Conservation (phyloP, 164 flowering plant species). For the Sextonia rubra region DNA sequence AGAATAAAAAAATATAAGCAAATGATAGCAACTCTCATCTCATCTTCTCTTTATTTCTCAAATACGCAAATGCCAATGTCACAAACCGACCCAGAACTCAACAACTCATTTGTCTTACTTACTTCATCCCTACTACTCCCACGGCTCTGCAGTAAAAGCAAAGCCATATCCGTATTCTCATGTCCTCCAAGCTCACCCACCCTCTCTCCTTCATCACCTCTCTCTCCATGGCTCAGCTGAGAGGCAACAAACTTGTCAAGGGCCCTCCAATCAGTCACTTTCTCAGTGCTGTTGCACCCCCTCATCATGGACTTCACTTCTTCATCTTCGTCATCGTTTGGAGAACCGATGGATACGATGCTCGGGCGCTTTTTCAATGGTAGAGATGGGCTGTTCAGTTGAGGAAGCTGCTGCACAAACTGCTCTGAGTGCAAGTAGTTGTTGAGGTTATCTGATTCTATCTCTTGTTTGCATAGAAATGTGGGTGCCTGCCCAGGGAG, state of each 20-base stretch:
- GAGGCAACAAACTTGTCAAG: constrained; percentile 95
- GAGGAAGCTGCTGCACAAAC: constrained; percentile 66
- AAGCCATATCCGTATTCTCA: constrained; percentile 38
- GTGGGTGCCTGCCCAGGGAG: not conserved
- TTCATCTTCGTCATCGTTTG: constrained; percentile 24
- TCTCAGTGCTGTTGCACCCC: constrained; percentile 21
- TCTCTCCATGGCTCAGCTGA: constrained; percentile 76
- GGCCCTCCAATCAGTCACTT: constrained; percentile 86
- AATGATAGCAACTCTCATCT: not conserved
- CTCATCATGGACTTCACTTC: not conserved
- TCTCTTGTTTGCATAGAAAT: not conserved
- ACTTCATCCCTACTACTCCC: constrained; percentile 15
- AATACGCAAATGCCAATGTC: constrained; percentile 74
- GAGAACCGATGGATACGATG: constrained; percentile 35
- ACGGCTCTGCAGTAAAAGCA: constrained; percentile 36
- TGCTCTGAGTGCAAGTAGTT: constrained; percentile 34
- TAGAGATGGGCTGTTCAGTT: constrained; percentile 80
- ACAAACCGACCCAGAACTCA: constrained; percentile 33
- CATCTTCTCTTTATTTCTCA: constrained; percentile 33
- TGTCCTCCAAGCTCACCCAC: constrained; percentile 27
- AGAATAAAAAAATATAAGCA: not conserved
- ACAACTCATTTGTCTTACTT: constrained; percentile 15
- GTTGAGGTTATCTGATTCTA: constrained; percentile 35
- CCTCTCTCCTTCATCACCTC: constrained; percentile 24
- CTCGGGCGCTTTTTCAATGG: constrained; percentile 54